Evolutionary conservation across 2,329 filamentous ascomycete genomes (phyloP), one percentile per base, ranked within the genome.

Genomic region (Periconia digitata): DNA sequence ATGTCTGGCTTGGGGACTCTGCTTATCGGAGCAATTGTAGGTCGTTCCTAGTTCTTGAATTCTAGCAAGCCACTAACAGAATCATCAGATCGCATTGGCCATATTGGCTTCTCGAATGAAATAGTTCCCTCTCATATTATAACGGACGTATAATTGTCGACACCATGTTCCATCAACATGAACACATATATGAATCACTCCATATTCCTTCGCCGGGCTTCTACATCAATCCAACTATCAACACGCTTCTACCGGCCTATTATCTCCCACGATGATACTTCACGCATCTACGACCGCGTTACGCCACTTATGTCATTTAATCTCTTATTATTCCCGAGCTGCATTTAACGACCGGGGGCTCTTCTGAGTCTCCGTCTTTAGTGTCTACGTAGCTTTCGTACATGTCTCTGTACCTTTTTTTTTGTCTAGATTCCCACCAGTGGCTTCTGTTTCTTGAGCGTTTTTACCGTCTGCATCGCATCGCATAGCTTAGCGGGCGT

Each of bases 1-100:
- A 84, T 85, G 81, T 79, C 76, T 51, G 72, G 78, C 23, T 66
- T 84, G 40, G 83, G 83, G 17, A 60, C 82, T 29, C 72, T 79
- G 46, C 76, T 85, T 42, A 76, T 84, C 49, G 74, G 74, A 48
- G 72, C 78, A 44, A 74, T 85, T 56, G 79, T 84, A 63, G 72
- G 79, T 74, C 42, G 21, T 46, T 42, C 35, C 16, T 27, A 15
- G 13, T 20, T n/a, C 37, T 22, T 4, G 8, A 13, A 16, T 6
- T n/a, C 23, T 24, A 13, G 8, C 16, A 15, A n/a, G 1, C 32
- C 40, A 51, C 51, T 61, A 43, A 62, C 43, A 46, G 49, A 23
- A 37, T 13, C 35, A 34, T 40, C 45, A 69, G 66, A 66, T 71
- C 51, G 65, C 61, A 43, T 53, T 73, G 35, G 71, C 67, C 38